Evolutionary conservation across 2,329 filamentous ascomycete species (phyloP), one percentile per base, ranked within the genome.

Genomic region (Aspergillus bombycis): DNA sequence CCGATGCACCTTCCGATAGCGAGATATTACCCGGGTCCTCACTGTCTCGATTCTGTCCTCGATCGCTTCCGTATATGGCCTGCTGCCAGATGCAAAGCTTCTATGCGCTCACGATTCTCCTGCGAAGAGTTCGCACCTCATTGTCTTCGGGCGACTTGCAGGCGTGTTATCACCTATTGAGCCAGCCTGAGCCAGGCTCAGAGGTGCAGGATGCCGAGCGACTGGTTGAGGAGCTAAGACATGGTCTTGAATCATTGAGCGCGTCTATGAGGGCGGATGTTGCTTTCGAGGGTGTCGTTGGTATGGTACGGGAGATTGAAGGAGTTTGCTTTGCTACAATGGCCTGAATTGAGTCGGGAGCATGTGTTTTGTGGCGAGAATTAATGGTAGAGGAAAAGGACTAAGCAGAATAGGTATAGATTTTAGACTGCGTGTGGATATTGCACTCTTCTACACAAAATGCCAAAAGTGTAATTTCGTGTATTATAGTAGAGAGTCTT

Each of bases 71-170:
- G 14, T 70, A 69, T 28, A 65, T 73, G 23, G 62, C 63, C 14
- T 72, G 69, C 50, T 65, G 61, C 21, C 67, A 58, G 2, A 72
- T 73, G 68, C 72, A 74, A 52, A 63, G 62, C 28, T 71, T 62
- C 53, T 73, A 73, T 43, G 61, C 62, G 21, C 62, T 74, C 19
- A 50, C 67, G 1, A 72, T 73, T 69, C 50, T 73, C 11, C 50
- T 70, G n/a, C 67, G 67, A n/a, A 63, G 59, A 41, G 26, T 73
- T 6, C 68, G 67, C 6, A 64, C 71, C 2, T 68, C 60, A 19
- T 54, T 71, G 3, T 59, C 50, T 3, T 64, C 67, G 3, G 65
- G 66, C 19, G 63, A 63, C 14, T 57, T 72, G 9, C 50, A 43
- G 9, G 57, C 58, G 10, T 73, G 70, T 52, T 70, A 70, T 34